Conservation (phyloP, 179 eudicot species). For the Sideroxylon spinosum region DNA sequence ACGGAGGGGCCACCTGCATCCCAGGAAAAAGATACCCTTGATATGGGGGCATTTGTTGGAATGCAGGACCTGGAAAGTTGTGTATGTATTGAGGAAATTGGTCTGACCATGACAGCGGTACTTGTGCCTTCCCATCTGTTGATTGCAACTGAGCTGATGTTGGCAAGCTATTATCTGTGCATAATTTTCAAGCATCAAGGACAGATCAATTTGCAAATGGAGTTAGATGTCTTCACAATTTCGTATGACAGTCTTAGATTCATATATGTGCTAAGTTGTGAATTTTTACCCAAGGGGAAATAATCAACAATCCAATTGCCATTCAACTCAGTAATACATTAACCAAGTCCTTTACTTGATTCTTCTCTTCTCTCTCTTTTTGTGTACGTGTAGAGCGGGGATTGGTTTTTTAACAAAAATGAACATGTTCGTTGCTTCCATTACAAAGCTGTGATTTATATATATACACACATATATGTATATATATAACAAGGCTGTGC, state of each 20-base stretch:
- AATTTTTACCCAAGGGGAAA: too few relatives aligned
- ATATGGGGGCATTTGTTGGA: constrained; percentile 64
- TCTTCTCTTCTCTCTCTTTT: too few relatives aligned
- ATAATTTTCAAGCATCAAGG: constrained; percentile 2
- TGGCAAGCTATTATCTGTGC: constrained; percentile 40
- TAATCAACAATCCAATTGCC: not conserved
- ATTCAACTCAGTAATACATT: not conserved
- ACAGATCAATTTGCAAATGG: not conserved
- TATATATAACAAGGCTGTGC: too few relatives aligned
- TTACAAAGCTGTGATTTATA: too few relatives aligned
- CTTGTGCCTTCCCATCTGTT: constrained; percentile 42
- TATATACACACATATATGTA: too few relatives aligned
- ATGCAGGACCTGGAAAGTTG: constrained; percentile 50
- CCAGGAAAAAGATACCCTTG: constrained; percentile 65
- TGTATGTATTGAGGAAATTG: constrained; percentile 50
- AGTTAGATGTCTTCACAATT: not conserved
- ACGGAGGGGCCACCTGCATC: constrained; percentile 51
- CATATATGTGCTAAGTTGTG: not conserved
- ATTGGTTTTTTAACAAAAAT: too few relatives aligned
- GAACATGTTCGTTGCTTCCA: too few relatives aligned
- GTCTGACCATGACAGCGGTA: constrained; percentile 52
- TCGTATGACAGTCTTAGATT: not conserved
- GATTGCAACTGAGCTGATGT: constrained; percentile 29
- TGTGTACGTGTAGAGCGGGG: too few relatives aligned
- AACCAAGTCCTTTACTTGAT: too few relatives aligned